Base-by-base conservation (phyloP, 2,329 filamentous ascomycete species). In the Aureobasidium sp. region DNA sequence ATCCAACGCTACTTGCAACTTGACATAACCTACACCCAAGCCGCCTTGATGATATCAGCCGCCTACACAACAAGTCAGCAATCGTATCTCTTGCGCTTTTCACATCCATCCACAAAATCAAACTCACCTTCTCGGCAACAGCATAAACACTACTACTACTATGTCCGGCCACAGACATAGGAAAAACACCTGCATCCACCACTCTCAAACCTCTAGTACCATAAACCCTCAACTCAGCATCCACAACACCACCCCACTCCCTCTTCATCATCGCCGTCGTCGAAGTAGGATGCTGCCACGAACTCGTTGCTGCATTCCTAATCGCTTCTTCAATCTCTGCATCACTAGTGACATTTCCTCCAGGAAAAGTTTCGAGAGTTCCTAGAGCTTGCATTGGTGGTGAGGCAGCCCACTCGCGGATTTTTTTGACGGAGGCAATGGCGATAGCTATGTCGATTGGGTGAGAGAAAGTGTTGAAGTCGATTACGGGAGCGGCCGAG, bases 221-320 rank as follows among this genome's bases (percentile, higher is more conserved):
- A 62, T 76, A 75, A 1, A 79, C 76, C 45, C 66, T 66, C 3
- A 78, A 67, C 29, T 69, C 66, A 16, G 73, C 62, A 60, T 79
- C 74, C 0, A 81, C 79, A n/a, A 81, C 79, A 3, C 79, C 79
- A 0, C 78, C 79, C 6, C 76, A 70, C 32, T 75, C 74, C 39
- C 68, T 67, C 3, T 76, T 75, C 48, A 76, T 69, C 79, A 81
- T 81, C 11, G 76, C 74, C 39, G 75, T 74, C 25, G 76, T 81
- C 2, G 39, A 45, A 2, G 39, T 36, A 27, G 53, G 53, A 47
- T 57, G 53, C n/a, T 57, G 53, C 53, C 53, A 57, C 3, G 53
- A 57, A 29, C 53, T 57, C 11, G 53, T 45, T 3, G 53, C 53
- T 44, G 41, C 29, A 8, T 45, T 29, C 2, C 53, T 44, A 7